Evolutionary conservation across 768 basidiomycete species (phyloP), one percentile per base, ranked within the genome.

Genomic region (Antrodiella citrinella): DNA sequence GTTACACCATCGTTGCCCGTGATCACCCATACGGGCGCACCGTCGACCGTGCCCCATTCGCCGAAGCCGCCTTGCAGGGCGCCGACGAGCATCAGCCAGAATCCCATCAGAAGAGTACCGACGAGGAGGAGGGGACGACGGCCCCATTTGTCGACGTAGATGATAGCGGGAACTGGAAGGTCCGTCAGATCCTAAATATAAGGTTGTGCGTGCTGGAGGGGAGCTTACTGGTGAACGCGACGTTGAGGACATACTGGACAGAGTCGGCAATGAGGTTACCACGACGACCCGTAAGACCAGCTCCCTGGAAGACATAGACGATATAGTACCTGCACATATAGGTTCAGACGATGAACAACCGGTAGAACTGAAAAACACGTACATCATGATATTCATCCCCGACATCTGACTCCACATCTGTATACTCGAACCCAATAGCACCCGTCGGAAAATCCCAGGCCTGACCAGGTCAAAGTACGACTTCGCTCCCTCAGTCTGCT

Each of bases 301-400:
- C 84, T 51, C 81, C 81, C 57, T 83, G 74, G 69, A 88, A 86
- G 43, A 89, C 86, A 53, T 85, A 85, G 56, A 84, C 70, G 51
- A 71, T 65, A 57, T 71, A 69, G 68, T 82, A 81, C 77, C 75
- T 78, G 50, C 22, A 49, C 42, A 46, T n/a, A n/a, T n/a, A n/a
- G n/a, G n/a, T n/a, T n/a, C n/a, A n/a, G n/a, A n/a, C n/a, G n/a
- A n/a, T n/a, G n/a, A n/a, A n/a, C n/a, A n/a, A n/a, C n/a, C n/a
- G n/a, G n/a, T n/a, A n/a, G n/a, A 35, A 35, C 30, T 44, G 13
- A 4, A 38, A 15, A n/a, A 44, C 15, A 57, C 69, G 26, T 56
- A 80, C 84, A 89, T 85, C 86, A 89, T 88, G 58, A 87, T 77
- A 61, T 88, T 86, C 81, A 88, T 86, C 26, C 84, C 83, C 7